These are phyloP conservation scores for Salix udensis DNA, from an alignment of 345 rosid genomes.

Conservation along the genomic window DNA sequence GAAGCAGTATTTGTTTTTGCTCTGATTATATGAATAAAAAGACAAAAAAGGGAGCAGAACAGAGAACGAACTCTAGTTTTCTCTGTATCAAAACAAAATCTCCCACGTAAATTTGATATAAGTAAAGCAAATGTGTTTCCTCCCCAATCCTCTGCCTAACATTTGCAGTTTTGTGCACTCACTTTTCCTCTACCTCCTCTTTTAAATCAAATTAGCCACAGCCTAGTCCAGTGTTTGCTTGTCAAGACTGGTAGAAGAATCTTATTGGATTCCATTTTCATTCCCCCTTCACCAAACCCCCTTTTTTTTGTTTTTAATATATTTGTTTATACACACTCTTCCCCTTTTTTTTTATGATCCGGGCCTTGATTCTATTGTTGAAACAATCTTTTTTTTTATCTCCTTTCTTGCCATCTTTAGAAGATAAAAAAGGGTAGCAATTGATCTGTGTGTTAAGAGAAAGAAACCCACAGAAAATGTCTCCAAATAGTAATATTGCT, in stretches of 20 bases:
- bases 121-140: not conserved
- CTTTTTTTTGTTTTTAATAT: not conserved
- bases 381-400: not conserved
- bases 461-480: constrained; percentile 19
- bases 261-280: not conserved
- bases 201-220: not conserved
- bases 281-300: not conserved
- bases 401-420: not conserved
- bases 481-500: constrained; percentile 27
- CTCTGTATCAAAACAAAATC: too few species aligned
- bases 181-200: not conserved
- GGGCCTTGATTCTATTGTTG: not conserved
- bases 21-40: too few species aligned
- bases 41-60: too few species aligned
- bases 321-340: not conserved
- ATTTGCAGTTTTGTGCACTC: not conserved
- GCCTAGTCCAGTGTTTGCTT: too few species aligned
- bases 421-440: not conserved
- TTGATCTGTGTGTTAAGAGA: not conserved
- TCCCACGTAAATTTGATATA: too few species aligned
- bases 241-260: not conserved
- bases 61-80: too few species aligned
- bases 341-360: not conserved
- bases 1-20: too few species aligned
- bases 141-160: not conserved